Evolutionary conservation across 2,329 filamentous ascomycete genomes (phyloP), one percentile per base, ranked within the genome.

Genomic region (Alternaria arbusti): DNA sequence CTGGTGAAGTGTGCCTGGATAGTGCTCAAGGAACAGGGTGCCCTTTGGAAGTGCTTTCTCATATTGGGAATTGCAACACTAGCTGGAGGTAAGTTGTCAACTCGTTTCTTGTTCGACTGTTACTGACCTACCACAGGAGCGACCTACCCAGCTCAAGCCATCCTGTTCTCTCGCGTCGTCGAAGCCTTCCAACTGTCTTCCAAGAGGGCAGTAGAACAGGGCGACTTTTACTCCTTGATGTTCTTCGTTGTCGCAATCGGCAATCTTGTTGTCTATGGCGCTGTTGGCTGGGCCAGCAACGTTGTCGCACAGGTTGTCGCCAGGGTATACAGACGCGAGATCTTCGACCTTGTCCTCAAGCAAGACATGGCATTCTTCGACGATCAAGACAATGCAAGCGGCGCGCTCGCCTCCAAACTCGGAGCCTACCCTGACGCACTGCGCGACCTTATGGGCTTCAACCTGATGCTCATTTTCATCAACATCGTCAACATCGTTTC

Each of bases 331-430:
- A 73, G 78, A 25, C 73, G 70, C 47, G 81, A 83, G 61, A 91
- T 94, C 7, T 97, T 99, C 84, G 87, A 94, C 30, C 86, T 90
- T 23, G 93, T 98, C 83, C 88, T 98, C 55, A 91, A 94, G 68
- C 95, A 98, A 80, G 96, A 98, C 67, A 94, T 98, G 62, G 84
- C 89, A 26, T 98, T 94, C 80, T 99, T 97, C 72, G 96, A 98
- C 79, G 86, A 86, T 47, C 92, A 96, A 67, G 91, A 96, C 78
- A 97, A 98, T 78, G 94, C 91, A 7, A 90, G 93, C 7, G 96
- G 96, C 68, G 91, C 94, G 1, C 83, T 99, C 71, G 97, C 94
- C 1, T 85, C 87, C 0, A 84, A 86, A 3, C 80, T 89, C 1
- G 84, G 85, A 0, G 80, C 81, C 30, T 92, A 97, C 80, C 94